Conservation (phyloP, 2,329 filamentous ascomycete genomes). For the Neofusicoccum umdonicola region DNA sequence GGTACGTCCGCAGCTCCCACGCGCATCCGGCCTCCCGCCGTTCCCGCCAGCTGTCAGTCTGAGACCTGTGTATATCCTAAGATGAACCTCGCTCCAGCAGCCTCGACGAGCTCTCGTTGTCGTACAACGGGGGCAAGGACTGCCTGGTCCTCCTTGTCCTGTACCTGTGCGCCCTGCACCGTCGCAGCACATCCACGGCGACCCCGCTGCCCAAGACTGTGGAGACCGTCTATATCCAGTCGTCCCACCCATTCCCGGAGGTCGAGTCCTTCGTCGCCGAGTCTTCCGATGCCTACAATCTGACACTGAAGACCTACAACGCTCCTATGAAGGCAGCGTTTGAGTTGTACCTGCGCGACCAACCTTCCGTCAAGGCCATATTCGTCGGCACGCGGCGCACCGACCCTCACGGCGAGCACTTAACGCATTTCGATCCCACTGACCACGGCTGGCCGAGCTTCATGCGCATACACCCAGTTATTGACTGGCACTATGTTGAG, state of each 20-base stretch:
- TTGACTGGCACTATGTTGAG: slow-evolving; percentile 96
- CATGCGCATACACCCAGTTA: slow-evolving; percentile 90
- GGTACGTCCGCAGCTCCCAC: slow-evolving; percentile 49
- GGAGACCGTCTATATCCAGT: slow-evolving; percentile 86
- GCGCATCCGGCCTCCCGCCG: neutral
- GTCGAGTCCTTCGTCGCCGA: slow-evolving; percentile 79
- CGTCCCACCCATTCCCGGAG: slow-evolving; percentile 77
- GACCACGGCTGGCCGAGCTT: slow-evolving; percentile 89
- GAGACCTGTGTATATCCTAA: slow-evolving; percentile 22
- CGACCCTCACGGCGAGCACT: slow-evolving; percentile 78
- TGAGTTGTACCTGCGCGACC: slow-evolving; percentile 68
- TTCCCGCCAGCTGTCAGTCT: slow-evolving; percentile 7
- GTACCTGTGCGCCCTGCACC: slow-evolving; percentile 66
- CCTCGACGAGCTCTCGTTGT: slow-evolving; percentile 76
- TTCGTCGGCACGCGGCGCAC: slow-evolving; percentile 87
- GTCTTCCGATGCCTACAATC: slow-evolving; percentile 67
- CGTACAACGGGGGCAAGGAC: slow-evolving; percentile 98
- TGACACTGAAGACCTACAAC: slow-evolving; percentile 72
- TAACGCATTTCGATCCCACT: slow-evolving; percentile 83
- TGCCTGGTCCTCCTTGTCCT: slow-evolving; percentile 89
- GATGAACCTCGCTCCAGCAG: slow-evolving; percentile 43
- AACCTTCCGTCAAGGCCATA: slow-evolving; percentile 68
- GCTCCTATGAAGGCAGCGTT: slow-evolving; percentile 81
- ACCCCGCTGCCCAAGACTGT: slow-evolving; percentile 48
- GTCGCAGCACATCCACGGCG: slow-evolving; percentile 28